A percentile compares a stretch with the other conserved stretches of the same genome.
phyloP scores from a whole-genome alignment of 2,329 filamentous ascomycete genomes.

The Magnaporthales sp. region DNA sequence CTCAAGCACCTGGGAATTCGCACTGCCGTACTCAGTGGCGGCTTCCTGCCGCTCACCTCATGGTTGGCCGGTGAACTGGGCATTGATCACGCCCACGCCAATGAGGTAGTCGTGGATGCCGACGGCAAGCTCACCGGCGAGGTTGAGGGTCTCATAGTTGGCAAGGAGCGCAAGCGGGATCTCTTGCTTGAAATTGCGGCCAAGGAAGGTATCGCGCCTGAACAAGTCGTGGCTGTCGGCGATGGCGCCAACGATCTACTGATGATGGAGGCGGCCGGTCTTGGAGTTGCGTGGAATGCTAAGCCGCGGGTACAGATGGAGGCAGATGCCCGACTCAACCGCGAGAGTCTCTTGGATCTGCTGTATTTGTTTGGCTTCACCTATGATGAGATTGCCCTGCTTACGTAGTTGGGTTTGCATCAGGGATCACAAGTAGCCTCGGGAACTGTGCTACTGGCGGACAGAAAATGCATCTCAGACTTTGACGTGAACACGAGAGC shows the following conservation, averaged over 20 bases:
- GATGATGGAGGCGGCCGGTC: constrained; percentile 68
- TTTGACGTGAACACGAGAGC: too few species aligned
- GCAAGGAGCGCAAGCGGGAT: constrained; percentile 65
- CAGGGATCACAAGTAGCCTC: neutral
- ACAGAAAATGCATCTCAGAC: neutral
- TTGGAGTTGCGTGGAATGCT: constrained; percentile 78
- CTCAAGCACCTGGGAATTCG: constrained; percentile 75
- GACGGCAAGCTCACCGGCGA: constrained; percentile 58
- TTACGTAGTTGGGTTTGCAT: constrained; percentile 19
- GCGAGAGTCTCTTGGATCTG: constrained; percentile 60
- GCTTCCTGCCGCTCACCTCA: constrained; percentile 79
- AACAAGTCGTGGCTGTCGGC: constrained; percentile 65
- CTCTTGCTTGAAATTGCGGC: constrained; percentile 62
- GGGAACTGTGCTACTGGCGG: neutral
- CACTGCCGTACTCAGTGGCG: constrained; percentile 84
- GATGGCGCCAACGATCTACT: constrained; percentile 77
- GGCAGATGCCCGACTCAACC: constrained; percentile 64
- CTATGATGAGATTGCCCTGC: constrained; percentile 48
- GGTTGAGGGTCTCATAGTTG: constrained; percentile 63
- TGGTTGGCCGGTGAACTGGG: constrained; percentile 79
- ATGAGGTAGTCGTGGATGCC: constrained; percentile 61
- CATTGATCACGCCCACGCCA: constrained; percentile 82
- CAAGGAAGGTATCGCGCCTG: constrained; percentile 55
- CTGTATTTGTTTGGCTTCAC: constrained; percentile 68
- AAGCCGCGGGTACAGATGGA: constrained; percentile 76